Base-by-base conservation (phyloP, 108 stramenopile genomes). In the Poteriospumella lacustris region DNA sequence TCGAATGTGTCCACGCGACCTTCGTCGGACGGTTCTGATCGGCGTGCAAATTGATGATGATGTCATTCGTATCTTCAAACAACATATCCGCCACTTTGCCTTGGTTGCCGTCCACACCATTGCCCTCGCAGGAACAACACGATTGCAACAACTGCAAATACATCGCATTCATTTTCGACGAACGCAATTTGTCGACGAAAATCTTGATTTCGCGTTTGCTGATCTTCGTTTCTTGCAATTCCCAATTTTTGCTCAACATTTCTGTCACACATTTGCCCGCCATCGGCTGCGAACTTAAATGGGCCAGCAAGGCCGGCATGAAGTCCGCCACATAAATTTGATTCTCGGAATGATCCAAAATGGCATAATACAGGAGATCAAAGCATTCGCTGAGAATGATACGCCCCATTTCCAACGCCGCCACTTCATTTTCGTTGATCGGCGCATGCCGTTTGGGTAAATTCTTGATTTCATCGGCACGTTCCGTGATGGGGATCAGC, bases 71-170 rank as follows among this genome's bases (percentile, higher is more conserved):
- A 24, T 78, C 58, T 28, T 52, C 12, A 26, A 82, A 41, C 41
- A 77, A 58, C 31, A 70, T 42, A 41, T 78, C 68, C 12, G 58
- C 77, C 31, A 82, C 77, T 28, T 38, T 40, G 39, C 81, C 36
- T 64, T 82, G 81, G 77, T 82, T 82, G 39, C 77, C 77, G 33
- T 72, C 77, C 38, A 82, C 77, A 36, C 81, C 81, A 26, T 58
- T 31, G 0, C 77, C 77, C 42, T 69, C 28, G 70, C 81, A 82
- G 43, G 64, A 43, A 44, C 81, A 82, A n/a, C 58, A 68, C 12
- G 67, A 58, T 38, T 62, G 77, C 24, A 82, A 62, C 26, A 82
- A 62, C 59, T 82, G 44, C 40, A 82, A 42, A 44, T 82, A 82
- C 72, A 78, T 42, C 1, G 58, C 47, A 36, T 82, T 70, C 81